Conservation (phyloP, 345 rosid species). For the Gossypium sturtianum region DNA sequence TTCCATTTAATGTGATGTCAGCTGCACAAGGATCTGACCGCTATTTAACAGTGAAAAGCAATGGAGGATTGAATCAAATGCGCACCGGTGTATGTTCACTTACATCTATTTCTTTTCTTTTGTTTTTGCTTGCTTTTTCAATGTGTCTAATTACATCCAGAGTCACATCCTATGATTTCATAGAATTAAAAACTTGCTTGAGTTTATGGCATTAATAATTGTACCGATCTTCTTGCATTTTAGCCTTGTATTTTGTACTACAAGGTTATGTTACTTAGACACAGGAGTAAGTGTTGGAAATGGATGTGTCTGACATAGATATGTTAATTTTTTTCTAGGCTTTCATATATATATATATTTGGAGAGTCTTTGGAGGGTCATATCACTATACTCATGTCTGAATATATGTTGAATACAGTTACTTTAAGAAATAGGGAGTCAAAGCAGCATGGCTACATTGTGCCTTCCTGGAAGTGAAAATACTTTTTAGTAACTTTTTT, state of each 20-base stretch:
- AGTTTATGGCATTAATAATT: neutral
- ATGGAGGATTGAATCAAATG: conserved; percentile 98
- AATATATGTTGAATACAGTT: too few species aligned
- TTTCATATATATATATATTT: too few species aligned
- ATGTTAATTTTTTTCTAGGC: too few species aligned
- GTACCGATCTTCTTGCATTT: neutral
- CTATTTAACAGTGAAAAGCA: conserved; percentile 79
- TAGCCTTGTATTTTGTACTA: neutral
- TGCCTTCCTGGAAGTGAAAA: neutral
- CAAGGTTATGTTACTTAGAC: too few species aligned
- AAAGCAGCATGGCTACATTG: too few species aligned
- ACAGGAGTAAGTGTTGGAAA: too few species aligned
- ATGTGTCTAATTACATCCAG: neutral
- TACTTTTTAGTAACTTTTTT: neutral
- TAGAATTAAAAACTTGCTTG: neutral
- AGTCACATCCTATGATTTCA: neutral
- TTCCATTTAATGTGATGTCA: conserved; percentile 24
- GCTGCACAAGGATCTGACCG: conserved; percentile 46
- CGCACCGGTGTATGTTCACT: conserved; percentile 83
- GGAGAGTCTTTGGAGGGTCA: too few species aligned
- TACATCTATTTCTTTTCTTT: neutral
- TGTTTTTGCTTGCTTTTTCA: neutral
- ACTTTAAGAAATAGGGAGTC: too few species aligned
- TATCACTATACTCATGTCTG: too few species aligned
- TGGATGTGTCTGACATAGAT: too few species aligned